Base-by-base conservation (phyloP, 257 asterid genomes). In the Ophiorrhiza pumila region DNA sequence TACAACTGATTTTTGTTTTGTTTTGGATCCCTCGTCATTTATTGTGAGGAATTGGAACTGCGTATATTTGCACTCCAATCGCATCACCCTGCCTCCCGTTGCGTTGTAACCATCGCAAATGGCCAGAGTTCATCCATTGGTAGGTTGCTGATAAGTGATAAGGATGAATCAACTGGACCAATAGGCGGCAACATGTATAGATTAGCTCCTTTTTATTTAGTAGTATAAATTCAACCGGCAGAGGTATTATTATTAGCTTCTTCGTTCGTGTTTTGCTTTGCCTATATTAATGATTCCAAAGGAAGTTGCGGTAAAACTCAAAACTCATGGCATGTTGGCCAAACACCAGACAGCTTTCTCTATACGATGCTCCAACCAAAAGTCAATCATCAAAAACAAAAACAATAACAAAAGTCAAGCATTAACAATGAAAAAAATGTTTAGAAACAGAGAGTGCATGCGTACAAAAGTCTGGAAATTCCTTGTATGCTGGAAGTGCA, bases 341-440 rank as follows among this genome's bases (percentile, higher is more conserved):
- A 5, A 29, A 66, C 43, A 27, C 29, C 58, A 13, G 71, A 31
- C 71, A 67, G 47, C 18, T 35, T 46, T n/a, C n/a, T 67, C 71
- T 27, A 27, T 45, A 35, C 17, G 17, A 67, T 67, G 43, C 13
- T 42, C 18, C 50, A 46, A 18, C 59, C n/a, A 18, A 67, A n/a
- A n/a, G n/a, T n/a, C n/a, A 17, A 4, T 12, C 2, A 22, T 6
- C 18, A 18, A 47, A 5, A n/a, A 32, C 4, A 15, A 9, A 22
- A 4, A 1, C 1, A 42, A n/a, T 9, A 23, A 8, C 7, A 41
- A 64, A 49, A 20, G 3, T 1, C 15, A 50, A 6, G 25, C 13
- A 53, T 7, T 5, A 35, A 11, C 12, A 8, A 20, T 32, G 3
- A 31, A n/a, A n/a, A n/a, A n/a, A n/a, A n/a, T n/a, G n/a, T n/a